Evolutionary conservation across 208 protist genomes (phyloP), one percentile per base, ranked within the genome.

Genomic region (Leishmania braziliensis): DNA sequence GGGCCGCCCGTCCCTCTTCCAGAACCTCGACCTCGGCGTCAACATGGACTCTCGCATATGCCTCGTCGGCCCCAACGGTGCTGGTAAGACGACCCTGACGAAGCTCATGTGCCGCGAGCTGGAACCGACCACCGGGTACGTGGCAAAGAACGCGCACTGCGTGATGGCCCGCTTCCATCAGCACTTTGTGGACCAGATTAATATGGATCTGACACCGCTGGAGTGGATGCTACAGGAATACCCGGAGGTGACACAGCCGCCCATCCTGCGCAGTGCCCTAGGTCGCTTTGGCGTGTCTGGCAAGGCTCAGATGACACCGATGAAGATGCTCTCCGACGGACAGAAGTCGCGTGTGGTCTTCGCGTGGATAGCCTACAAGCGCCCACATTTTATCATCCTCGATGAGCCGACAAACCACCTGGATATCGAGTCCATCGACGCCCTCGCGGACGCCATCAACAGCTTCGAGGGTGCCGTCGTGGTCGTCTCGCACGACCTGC

Each of bases 321-420:
- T 99, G 87, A 90, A 92, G 58, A 94, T 88, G n/a, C 93, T 99
- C 10, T 98, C 92, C 3, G 99, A 99, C 65, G 99, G 99, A 4
- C 98, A 99, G 86, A 99, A 99, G 90, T 97, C 96, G 58, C 92
- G 99, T 75, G 98, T 99, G 9, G 97, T 99, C 75, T 97, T 99
- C 65, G 89, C 98, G 18, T 98, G 97, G 89, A 91, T 99, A 76
- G 90, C 97, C 5, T 97, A 97, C 86, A 80, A 84, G 68, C 85
- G 92, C n/a, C 98, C 98, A 5, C 98, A 99, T 84, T 97, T 99
- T 50, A 93, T 99, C 77, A 96, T 99, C 82, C 90, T 99, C 50
- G 98, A 99, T 85, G 98, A 99, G 93, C 98, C 98, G 23, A 99
- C 98, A 4, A 99, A 99, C 85, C 97, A 99, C 84, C 86, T 99